Evolutionary conservation across 2,329 filamentous ascomycete species (phyloP), one percentile per base, ranked within the genome.

Genomic region (Diaporthe sp.): DNA sequence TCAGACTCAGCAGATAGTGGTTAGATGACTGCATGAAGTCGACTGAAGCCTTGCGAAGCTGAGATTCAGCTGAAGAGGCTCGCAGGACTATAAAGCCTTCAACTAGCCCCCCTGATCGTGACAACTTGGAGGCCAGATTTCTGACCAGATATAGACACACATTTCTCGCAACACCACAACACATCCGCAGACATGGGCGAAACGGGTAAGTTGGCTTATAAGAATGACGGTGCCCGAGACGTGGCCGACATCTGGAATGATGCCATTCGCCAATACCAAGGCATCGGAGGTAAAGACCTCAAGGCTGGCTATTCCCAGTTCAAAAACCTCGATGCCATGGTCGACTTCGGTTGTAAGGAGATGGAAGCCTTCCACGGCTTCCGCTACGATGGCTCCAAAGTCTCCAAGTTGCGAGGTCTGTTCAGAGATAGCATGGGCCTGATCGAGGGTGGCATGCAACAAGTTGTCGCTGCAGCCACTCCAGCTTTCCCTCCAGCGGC

Each of bases 161-260:
- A 13, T 30, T 22, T 17, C 19, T 15, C 37, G 2, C 58, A 8
- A 13, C 5, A 27, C 15, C n/a, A 27, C n/a, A 27, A 6, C 1
- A 12, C 6, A 61, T 25, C 2, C n/a, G 37, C n/a, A 42, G 2
- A 32, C 17, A 63, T 63, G 58, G 39, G 15, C 30, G 39, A 44
- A 22, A 44, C 44, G 13, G 37, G 25, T 44, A 10, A 15, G 12
- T 1, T 22, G 37, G 19, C 15, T 0, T 63, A 63, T 13, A 42
- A 44, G 15, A 44, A 13, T 30, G 58, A 63, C 37, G 39, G 39
- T 30, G 25, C 37, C 37, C 27, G 58, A 5, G 25, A 63, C 32
- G 58, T 63, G 58, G 58, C 27, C 17, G 58, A 63, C 3, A 63
- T 63, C 58, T 63, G 58, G 58, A 63, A 42, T 25, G 58, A 63